phyloP scores from a whole-genome alignment of 805 yeast genomes.

The Candida nitratophila region DNA sequence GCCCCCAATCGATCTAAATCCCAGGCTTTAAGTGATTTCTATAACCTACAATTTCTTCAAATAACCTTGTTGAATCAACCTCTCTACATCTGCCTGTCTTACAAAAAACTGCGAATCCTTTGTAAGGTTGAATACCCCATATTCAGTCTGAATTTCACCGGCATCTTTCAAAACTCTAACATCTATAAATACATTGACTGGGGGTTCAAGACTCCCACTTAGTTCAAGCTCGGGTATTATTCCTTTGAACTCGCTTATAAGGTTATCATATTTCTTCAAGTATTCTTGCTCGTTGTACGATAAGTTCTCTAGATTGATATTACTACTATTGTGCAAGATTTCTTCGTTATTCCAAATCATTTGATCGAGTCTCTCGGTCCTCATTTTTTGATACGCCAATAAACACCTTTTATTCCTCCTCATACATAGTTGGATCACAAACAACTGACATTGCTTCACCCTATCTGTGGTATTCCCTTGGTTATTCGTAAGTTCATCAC shows the following conservation, averaged over 20 bases:
- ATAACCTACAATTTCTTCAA: constrained; percentile 48
- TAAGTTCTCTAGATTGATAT: constrained; percentile 35
- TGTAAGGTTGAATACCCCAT: constrained; percentile 88
- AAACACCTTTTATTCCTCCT: constrained; percentile 86
- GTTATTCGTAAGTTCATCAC: constrained; percentile 36
- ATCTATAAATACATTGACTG: constrained; percentile 85
- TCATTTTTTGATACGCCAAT: constrained; percentile 69
- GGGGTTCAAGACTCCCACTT: constrained; percentile 86
- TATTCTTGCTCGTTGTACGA: constrained; percentile 81
- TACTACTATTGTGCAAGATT: constrained; percentile 25
- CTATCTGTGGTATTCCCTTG: constrained; percentile 17
- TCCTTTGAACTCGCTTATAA: constrained; percentile 71
- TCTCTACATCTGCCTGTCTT: constrained; percentile 87
- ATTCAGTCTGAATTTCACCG: constrained; percentile 96
- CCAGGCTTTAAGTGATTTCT: too few species aligned
- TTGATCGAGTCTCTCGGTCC: constrained; percentile 62
- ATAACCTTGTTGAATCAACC: constrained; percentile 91
- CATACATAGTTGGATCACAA: constrained; percentile 70
- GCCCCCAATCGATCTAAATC: too few species aligned
- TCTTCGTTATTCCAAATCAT: constrained; percentile 67
- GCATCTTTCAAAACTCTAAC: constrained; percentile 91
- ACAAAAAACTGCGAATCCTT: constrained; percentile 94
- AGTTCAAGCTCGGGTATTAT: constrained; percentile 77
- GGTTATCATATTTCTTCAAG: constrained; percentile 58
- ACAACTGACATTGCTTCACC: constrained; percentile 53